Evolutionary conservation across 768 basidiomycete genomes (phyloP).

Genomic region (Auriscalpium microsporum): DNA sequence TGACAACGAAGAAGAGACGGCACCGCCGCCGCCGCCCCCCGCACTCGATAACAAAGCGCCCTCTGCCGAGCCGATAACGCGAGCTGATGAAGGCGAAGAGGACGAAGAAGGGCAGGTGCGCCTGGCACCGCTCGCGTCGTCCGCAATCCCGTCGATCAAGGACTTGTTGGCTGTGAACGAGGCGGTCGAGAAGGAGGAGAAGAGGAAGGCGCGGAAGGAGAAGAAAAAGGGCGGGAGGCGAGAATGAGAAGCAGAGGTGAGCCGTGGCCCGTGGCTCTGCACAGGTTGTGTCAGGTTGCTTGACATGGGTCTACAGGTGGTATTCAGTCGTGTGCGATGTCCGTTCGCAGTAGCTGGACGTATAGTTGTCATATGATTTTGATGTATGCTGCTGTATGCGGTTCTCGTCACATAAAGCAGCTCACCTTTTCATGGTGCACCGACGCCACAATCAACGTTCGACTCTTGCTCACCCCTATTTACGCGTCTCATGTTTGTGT

Average conservation of each 20-base stretch:
- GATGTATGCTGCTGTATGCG: no score
- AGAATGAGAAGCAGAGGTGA: constrained; percentile 24
- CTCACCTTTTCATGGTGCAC: no score
- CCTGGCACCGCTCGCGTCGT: constrained; percentile 71
- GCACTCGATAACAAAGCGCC: neutral
- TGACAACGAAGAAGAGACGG: neutral
- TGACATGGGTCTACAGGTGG: no score
- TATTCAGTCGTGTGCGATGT: no score
- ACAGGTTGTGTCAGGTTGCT: no score
- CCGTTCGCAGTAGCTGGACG: no score
- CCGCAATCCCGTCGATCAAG: constrained; percentile 72
- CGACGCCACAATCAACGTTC: no score
- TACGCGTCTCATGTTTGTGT: no score
- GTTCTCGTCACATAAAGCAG: no score
- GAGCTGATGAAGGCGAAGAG: constrained; percentile 34
- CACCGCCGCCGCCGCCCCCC: neutral
- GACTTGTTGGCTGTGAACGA: constrained; percentile 75
- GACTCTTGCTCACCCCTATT: no score
- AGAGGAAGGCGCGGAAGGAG: constrained; percentile 67
- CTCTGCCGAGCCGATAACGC: constrained; percentile 14
- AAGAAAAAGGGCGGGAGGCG: constrained; percentile 47
- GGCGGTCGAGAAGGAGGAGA: constrained; percentile 53
- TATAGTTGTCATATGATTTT: no score
- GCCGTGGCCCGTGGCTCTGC: no score
- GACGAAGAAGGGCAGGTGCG: constrained; percentile 41